A percentile compares a stretch with the other conserved stretches of the same genome.
Conservation (phyloP, 1,284 basidiomycete genomes). For the Puccinia novopanici region DNA sequence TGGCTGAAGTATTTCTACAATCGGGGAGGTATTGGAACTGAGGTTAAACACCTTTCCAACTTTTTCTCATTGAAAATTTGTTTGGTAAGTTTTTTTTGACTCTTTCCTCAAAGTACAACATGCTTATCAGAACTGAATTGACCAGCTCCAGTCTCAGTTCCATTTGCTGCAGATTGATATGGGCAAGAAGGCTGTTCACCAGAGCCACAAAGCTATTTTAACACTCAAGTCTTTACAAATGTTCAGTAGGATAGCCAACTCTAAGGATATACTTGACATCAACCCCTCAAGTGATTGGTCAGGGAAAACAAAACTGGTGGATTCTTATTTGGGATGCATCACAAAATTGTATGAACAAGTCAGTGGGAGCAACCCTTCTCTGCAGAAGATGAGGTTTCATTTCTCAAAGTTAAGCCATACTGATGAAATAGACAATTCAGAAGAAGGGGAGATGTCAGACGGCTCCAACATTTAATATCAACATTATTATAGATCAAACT, state of each 20-base stretch:
- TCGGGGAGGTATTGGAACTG: not conserved
- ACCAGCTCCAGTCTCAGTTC: not conserved
- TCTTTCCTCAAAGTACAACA: too few relatives aligned
- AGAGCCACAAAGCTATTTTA: not conserved
- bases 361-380: too few relatives aligned
- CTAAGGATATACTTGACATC: not conserved
- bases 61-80: not conserved
- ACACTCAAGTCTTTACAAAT: not conserved
- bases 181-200: not conserved
- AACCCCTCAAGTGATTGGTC: too few relatives aligned
- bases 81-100: not conserved
- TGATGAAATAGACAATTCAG: too few relatives aligned
- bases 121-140: not conserved
- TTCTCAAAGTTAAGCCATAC: not conserved
- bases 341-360: not conserved
- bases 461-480: too few relatives aligned
- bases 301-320: not conserved
- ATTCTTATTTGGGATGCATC: not conserved
- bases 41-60: not conserved
- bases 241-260: not conserved
- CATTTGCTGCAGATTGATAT: not conserved
- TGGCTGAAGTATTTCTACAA: conserved; percentile 13
- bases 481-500: too few relatives aligned
- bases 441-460: too few relatives aligned
- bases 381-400: not conserved